These are phyloP conservation scores for Xylaria telfairii DNA, from an alignment of 495 filamentous ascomycete species.

Conservation along the genomic window DNA sequence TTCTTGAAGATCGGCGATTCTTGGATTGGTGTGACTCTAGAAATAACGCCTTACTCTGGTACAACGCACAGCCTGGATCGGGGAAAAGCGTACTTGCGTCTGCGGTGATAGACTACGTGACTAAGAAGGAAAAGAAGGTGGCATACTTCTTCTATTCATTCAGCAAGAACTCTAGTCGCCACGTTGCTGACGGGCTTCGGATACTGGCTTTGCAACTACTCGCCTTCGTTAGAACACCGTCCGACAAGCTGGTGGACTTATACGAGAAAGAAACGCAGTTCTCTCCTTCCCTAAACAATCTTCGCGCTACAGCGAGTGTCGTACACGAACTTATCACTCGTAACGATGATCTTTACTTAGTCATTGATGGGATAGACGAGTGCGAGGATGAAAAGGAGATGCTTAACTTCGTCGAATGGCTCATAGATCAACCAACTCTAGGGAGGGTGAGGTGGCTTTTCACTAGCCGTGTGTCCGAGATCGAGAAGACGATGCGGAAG, in stretches of 20 bases:
- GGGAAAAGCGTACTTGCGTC: conserved; percentile 42
- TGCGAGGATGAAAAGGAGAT: conserved; percentile 29
- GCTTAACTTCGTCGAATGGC: conserved; percentile 22
- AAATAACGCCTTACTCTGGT: conserved; percentile 37
- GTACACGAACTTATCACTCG: conserved; percentile 35
- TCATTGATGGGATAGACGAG: conserved; percentile 47
- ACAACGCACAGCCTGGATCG: conserved; percentile 40
- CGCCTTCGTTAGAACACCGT: conserved; percentile 27
- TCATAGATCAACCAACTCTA: conserved; percentile 28
- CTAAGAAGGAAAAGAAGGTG: conserved; percentile 28
- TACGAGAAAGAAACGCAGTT: conserved; percentile 33
- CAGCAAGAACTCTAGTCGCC: conserved; percentile 31
- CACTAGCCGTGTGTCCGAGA: conserved; percentile 37
- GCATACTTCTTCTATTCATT: conserved; percentile 43
- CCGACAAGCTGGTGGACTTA: conserved; percentile 31
- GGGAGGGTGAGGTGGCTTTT: conserved; percentile 47
- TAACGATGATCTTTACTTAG: conserved; percentile 35
- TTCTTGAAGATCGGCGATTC: conserved; percentile 36
- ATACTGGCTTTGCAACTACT: conserved; percentile 40
- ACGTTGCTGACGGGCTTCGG: conserved; percentile 34
- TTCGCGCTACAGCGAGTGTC: conserved; percentile 25
- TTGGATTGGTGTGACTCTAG: conserved; percentile 30
- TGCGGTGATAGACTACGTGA: conserved; percentile 31
- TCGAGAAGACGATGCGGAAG: conserved; percentile 30
- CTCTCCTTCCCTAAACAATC: conserved; percentile 29